Evolutionary conservation across 2,329 filamentous ascomycete species (phyloP), one percentile per base, ranked within the genome.

Genomic region (Blastomyces percursus): DNA sequence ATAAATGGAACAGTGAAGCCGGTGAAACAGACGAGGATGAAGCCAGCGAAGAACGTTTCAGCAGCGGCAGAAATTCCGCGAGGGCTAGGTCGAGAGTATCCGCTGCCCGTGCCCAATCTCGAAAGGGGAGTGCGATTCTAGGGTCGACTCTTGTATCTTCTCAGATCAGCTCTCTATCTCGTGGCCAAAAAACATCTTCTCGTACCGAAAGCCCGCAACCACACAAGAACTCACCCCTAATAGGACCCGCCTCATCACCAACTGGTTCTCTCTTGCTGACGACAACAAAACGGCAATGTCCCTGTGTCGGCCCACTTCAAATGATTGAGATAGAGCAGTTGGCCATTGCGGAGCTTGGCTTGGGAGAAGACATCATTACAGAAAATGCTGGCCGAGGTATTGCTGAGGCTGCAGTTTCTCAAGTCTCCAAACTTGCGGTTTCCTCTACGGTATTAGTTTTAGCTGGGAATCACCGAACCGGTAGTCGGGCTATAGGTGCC

Each of bases 391-490:
- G 90, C 21, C 85, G 93, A 32, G 90, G 91, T 52, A 90, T 97
- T 65, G 91, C 92, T 4, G 88, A 96, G 75, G 75, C 74, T 27
- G 88, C 92, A 35, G 87, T 90, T 0, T 80, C 95, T 61, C 82
- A 80, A 59, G 84, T 90, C 12, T 78, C 95, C 55, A 80, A 80
- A 59, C 76, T 78, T 58, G 76, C 79, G 46, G 75, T 79, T 19
- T 76, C 80, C 38, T 81, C 83, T 0, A 82, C 84, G 7, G 79
- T 87, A 59, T 85, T 96, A 27, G 84, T 97, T 7, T 81, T 97
- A n/a, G 92, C 90, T 0, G 93, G 94, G n/a, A 97, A 96, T 74
- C 93, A 96, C 74, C 91, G 91, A 67, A 91, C 88, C 0, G 92
- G 93, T 48, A 87, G 90, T 46, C 84, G 93, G 63, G 91, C 91